Evolutionary conservation across 805 yeast genomes (phyloP).

Genomic region (Saturnispora dispora): DNA sequence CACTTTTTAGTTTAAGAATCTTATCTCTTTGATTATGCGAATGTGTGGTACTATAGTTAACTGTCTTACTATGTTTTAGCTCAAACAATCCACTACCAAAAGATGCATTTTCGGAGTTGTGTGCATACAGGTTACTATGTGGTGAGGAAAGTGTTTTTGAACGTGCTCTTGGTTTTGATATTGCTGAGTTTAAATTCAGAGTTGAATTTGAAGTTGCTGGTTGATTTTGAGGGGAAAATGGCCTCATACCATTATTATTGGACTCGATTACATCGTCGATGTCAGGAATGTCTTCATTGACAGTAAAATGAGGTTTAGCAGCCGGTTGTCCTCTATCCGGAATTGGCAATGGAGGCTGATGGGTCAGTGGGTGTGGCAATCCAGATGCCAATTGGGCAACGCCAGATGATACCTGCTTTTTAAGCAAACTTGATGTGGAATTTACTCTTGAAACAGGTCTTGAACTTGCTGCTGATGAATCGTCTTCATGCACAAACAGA

Average conservation of each 20-base stretch:
- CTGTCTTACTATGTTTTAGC: constrained; percentile 23
- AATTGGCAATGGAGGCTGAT: constrained; percentile 10
- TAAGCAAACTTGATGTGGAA: not conserved
- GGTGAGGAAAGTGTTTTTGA: constrained; percentile 11
- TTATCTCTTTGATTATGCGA: constrained; percentile 21
- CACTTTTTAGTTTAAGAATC: constrained; percentile 21
- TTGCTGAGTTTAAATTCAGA: not conserved
- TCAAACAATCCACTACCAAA: constrained; percentile 1
- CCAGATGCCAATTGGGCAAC: not conserved
- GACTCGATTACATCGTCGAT: not conserved
- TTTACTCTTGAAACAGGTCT: not conserved
- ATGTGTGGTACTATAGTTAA: constrained; percentile 18
- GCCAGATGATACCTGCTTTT: not conserved
- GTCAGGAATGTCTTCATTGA: not conserved
- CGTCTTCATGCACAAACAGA: constrained; percentile 16
- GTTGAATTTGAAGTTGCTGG: not conserved
- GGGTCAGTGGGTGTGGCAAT: not conserved
- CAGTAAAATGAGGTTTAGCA: not conserved
- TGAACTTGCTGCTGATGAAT: not conserved
- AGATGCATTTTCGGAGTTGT: not conserved
- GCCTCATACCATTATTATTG: not conserved
- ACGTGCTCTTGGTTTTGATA: constrained; percentile 6
- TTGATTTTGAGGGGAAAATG: not conserved
- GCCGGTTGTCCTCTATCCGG: constrained; percentile 11
- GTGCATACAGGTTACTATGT: not conserved